phyloP scores from a whole-genome alignment of 2,329 filamentous ascomycete species.

The Exophiala sp. region DNA sequence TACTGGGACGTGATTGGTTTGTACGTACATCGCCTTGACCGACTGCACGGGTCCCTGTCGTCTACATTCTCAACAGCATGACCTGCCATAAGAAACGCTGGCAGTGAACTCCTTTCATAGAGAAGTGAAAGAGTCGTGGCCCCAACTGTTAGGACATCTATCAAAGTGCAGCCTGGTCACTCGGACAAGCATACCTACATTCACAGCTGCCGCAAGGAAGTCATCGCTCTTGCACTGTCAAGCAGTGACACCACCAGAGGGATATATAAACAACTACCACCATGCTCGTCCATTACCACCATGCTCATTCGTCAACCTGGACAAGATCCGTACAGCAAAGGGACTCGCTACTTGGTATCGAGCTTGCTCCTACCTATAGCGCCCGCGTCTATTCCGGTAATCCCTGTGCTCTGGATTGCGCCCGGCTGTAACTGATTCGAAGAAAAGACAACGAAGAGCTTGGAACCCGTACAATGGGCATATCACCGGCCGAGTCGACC shows the following conservation, averaged over 20 bases:
- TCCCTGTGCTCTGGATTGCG: constrained; percentile 5
- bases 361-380: not conserved
- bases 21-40: constrained; percentile 8
- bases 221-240: not conserved
- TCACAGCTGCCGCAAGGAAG: not conserved
- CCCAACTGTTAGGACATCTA: not conserved
- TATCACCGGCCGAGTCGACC: constrained; percentile 6
- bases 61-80: not conserved
- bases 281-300: constrained; percentile 21
- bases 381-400: constrained; percentile 12
- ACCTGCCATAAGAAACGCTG: not conserved
- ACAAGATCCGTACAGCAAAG: constrained; percentile 8
- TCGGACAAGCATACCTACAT: too few relatives aligned
- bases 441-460: constrained; percentile 2
- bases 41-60: constrained; percentile 1
- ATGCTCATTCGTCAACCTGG: constrained; percentile 17
- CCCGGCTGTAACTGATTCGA: constrained; percentile 16
- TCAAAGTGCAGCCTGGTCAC: not conserved
- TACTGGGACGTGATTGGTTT: constrained; percentile 18
- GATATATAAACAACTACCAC: constrained; percentile 6
- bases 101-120: not conserved
- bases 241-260: constrained; percentile 7
- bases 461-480: constrained; percentile 7
- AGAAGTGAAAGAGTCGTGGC: not conserved
- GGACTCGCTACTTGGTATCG: constrained; percentile 3